A percentile compares a stretch with the other conserved stretches of the same genome.
phyloP scores from a whole-genome alignment of 1,139 yeast genomes.

The Blastobotrys capitulatus region DNA sequence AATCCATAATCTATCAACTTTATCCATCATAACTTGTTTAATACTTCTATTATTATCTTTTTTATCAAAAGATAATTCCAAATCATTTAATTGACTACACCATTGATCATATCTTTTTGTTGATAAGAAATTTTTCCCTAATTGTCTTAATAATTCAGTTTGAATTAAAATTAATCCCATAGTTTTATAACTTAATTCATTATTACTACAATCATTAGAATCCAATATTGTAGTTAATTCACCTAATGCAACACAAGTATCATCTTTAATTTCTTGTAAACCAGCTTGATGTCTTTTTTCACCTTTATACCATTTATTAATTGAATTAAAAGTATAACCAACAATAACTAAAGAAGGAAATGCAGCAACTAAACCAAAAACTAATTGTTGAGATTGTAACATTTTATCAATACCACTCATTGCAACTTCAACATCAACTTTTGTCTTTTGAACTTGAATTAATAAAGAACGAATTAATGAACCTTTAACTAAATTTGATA shows the following conservation, averaged over 20 bases:
- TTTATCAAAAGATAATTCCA: not conserved
- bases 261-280: conserved; percentile 12
- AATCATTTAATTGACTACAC: conserved; percentile 5
- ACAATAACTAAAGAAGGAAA: conserved; percentile 48
- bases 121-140: conserved; percentile 17
- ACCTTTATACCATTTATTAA: not conserved
- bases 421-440: conserved; percentile 91
- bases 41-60: not conserved
- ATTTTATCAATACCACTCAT: conserved; percentile 85
- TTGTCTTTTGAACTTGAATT: conserved; percentile 89
- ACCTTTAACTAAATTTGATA: conserved; percentile 59
- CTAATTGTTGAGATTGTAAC: conserved; percentile 84
- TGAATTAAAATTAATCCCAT: conserved; percentile 23
- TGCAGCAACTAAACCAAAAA: conserved; percentile 85
- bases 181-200: conserved; percentile 4
- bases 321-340: conserved; percentile 19
- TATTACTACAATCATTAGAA: not conserved
- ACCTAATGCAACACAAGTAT: conserved; percentile 17
- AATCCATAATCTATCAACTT: conserved; percentile 6
- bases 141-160: conserved; percentile 19
- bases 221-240: conserved; percentile 16
- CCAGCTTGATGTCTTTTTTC: conserved; percentile 16
- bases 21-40: not conserved
- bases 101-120: conserved; percentile 19
- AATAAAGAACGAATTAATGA: conserved; percentile 67